Evolutionary conservation across 2,329 filamentous ascomycete species (phyloP).

Genomic region (Penicillium sp.): DNA sequence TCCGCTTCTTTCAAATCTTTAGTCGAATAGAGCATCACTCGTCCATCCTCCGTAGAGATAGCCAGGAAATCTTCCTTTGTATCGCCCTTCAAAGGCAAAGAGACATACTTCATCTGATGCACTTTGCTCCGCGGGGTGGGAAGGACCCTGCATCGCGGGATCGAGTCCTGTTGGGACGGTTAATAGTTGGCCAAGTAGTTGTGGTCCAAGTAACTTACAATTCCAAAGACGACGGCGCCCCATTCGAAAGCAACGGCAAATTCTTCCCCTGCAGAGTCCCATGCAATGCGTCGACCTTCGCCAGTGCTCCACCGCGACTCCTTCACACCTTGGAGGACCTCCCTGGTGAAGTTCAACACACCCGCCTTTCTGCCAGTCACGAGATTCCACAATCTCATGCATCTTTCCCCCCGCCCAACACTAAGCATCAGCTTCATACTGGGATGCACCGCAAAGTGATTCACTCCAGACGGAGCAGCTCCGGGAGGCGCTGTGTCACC

Average conservation of each 20-base stretch:
- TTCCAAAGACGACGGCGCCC: slow-evolving; percentile 78
- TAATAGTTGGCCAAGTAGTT: slow-evolving; percentile 11
- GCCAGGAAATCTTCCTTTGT: slow-evolving; percentile 57
- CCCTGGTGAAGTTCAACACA: slow-evolving; percentile 76
- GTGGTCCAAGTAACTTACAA: slow-evolving; percentile 46
- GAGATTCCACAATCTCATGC: slow-evolving; percentile 93
- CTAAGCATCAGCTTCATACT: slow-evolving; percentile 96
- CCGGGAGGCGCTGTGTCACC: slow-evolving; percentile 85
- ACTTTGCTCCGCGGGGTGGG: slow-evolving; percentile 70
- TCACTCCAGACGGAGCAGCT: slow-evolving; percentile 79
- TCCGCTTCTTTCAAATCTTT: slow-evolving; percentile 40
- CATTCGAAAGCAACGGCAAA: slow-evolving; percentile 88
- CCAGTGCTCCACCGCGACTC: slow-evolving; percentile 74
- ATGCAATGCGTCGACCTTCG: slow-evolving; percentile 77
- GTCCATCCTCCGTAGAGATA: slow-evolving; percentile 84
- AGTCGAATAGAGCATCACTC: slow-evolving; percentile 78
- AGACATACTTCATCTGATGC: slow-evolving; percentile 73
- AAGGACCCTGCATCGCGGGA: slow-evolving; percentile 69
- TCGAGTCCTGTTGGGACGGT: slow-evolving; percentile 58
- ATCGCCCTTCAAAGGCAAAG: slow-evolving; percentile 44
- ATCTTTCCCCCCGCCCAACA: slow-evolving; percentile 82
- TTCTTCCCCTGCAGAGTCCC: slow-evolving; percentile 73
- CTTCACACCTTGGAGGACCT: slow-evolving; percentile 68
- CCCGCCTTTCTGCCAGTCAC: slow-evolving; percentile 95
- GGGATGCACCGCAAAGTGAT: slow-evolving; percentile 92